phyloP scores from a whole-genome alignment of 2,329 filamentous ascomycete species.

The Talaromyces rugulosus region DNA sequence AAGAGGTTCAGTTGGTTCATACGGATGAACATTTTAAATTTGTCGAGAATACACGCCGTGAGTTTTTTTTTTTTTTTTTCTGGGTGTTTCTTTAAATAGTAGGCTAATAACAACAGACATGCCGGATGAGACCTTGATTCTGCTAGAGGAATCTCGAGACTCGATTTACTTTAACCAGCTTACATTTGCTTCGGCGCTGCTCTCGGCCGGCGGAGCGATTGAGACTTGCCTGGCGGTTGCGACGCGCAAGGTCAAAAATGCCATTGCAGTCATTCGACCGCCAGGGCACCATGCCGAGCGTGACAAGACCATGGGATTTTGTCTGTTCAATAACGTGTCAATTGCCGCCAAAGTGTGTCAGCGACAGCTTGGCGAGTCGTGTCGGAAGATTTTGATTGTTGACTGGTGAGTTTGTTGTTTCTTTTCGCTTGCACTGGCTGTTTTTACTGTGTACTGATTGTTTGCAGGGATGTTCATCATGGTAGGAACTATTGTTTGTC shows the following conservation, averaged over 20 bases:
- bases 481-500: conserved; percentile 34
- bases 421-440: conserved; percentile 22
- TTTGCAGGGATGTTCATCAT: conserved; percentile 61
- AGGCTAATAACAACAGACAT: conserved; percentile 32
- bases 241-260: conserved; percentile 79
- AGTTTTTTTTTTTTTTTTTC: too few relatives aligned
- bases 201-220: conserved; percentile 89
- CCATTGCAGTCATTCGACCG: conserved; percentile 89
- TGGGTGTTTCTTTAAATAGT: background rate
- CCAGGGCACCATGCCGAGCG: conserved; percentile 94
- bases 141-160: conserved; percentile 64
- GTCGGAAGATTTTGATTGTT: conserved; percentile 84
- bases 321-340: conserved; percentile 95
- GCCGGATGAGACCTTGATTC: conserved; percentile 59
- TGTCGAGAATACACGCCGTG: conserved; percentile 58
- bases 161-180: conserved; percentile 80
- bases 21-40: conserved; percentile 72
- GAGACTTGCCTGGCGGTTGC: conserved; percentile 94
- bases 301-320: conserved; percentile 85
- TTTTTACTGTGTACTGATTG: background rate
- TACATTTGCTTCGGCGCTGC: conserved; percentile 72
- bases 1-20: conserved; percentile 80
- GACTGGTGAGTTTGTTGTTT: conserved; percentile 68
- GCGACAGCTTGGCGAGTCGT: conserved; percentile 69
- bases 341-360: conserved; percentile 89